Evolutionary conservation across 1,139 yeast species (phyloP), one percentile per base, ranked within the genome.

Genomic region (Diutina neorugosa): DNA sequence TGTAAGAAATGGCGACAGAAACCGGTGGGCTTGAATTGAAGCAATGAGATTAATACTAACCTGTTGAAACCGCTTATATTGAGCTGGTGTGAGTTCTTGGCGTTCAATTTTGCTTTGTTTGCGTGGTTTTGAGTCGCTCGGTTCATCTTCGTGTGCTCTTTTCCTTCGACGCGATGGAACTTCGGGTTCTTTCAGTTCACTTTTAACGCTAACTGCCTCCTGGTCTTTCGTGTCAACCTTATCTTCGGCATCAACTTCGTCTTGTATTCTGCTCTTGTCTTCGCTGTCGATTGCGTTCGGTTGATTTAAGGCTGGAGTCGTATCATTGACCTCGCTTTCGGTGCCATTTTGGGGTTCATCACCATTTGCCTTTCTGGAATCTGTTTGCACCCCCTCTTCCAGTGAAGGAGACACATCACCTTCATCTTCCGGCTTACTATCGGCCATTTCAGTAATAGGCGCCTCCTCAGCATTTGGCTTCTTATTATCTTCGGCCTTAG

Each of bases 1-100:
- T 55, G 77, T 80, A 43, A 84, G 65, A 63, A 86, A 86, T 54
- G 88, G 84, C 0, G 91, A 84, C 0, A 94, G 86, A 59, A 80
- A 84, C 54, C 88, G 70, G 65, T 85, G 86, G 1, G 88, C 83
- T 52, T 84, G 77, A 14, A 86, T 81, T 56, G 84, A 81, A 21
- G 80, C 75, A 52, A 86, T 67, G 31, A 86, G 70, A 51, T 84
- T 86, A 25, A 73, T 67, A 0, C 84, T 82, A 47, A 81, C 71
- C 42, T 73, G 69, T 57, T 78, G 82, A 65, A 80, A 80, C 54
- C 77, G 66, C 59, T 80, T 80, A 53, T 71, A 46, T 27, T 46
- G 50, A 9, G 27, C 37, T 4, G 50, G 40, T 31, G 53, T 34
- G 41, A 48, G 56, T 18, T 18, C 56, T 19, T 51, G 23, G 23